phyloP scores from a whole-genome alignment of 805 yeast species.

The Saccharomycopsis oosterbeekiorum region DNA sequence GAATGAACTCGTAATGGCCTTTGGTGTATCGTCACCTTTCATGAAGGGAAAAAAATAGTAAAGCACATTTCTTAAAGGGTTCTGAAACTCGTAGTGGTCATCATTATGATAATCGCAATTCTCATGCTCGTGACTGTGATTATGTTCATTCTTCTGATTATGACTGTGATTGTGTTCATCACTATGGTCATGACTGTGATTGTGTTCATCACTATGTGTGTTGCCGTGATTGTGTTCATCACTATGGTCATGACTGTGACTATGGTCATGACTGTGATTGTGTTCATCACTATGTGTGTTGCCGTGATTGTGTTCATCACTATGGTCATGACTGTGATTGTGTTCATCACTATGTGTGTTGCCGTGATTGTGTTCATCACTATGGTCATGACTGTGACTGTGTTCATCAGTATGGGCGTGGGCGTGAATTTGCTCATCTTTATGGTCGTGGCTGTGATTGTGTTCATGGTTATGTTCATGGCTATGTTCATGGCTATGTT shows the following conservation, averaged over 20 bases:
- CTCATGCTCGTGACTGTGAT: slow-evolving; percentile 20
- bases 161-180: slow-evolving; percentile 12
- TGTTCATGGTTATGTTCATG: slow-evolving; percentile 55
- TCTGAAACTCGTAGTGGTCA: background rate
- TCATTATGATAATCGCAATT: slow-evolving; percentile 21
- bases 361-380: slow-evolving; percentile 11
- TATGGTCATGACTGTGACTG: slow-evolving; percentile 7
- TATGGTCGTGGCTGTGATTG: slow-evolving; percentile 4
- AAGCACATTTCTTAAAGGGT: slow-evolving; percentile 11
- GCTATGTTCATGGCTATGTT: background rate
- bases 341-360: background rate
- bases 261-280: background rate
- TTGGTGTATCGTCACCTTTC: background rate
- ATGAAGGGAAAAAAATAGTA: slow-evolving; percentile 16
- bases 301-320: slow-evolving; percentile 22
- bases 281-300: slow-evolving; percentile 59
- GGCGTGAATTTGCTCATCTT: slow-evolving; percentile 3
- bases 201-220: slow-evolving; percentile 13
- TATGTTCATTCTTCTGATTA: slow-evolving; percentile 12
- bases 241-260: slow-evolving; percentile 7
- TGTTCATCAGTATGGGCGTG: slow-evolving; percentile 11
- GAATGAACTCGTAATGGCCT: background rate
- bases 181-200: slow-evolving; percentile 15
- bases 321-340: background rate
- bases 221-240: background rate